Conservation (phyloP, 1,284 basidiomycete species). For the Marasmius sp. region DNA sequence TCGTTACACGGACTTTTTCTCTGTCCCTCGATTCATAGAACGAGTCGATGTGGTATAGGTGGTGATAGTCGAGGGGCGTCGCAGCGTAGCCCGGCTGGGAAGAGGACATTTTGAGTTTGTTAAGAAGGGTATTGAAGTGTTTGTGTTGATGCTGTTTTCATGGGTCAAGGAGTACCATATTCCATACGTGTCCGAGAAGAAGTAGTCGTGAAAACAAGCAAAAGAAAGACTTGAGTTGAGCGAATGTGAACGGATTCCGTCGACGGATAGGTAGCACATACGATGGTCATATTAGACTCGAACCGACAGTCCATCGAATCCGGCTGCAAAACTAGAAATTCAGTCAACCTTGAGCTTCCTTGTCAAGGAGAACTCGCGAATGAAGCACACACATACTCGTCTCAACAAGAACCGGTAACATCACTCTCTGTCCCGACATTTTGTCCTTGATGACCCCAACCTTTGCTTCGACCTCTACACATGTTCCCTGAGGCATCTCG, state of each 20-base stretch:
- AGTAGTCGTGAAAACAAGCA: no score
- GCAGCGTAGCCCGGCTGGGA: conserved; percentile 44
- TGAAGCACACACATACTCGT: conserved; percentile 64
- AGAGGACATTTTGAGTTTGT: conserved; percentile 65
- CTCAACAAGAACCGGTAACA: conserved; percentile 81
- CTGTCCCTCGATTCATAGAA: conserved; percentile 66
- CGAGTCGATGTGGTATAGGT: conserved; percentile 80
- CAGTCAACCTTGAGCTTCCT: not conserved
- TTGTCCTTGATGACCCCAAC: conserved; percentile 79
- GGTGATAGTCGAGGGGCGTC: conserved; percentile 72
- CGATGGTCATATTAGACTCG: conserved; percentile 88
- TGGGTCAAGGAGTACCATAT: conserved; percentile 6
- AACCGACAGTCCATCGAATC: conserved; percentile 68
- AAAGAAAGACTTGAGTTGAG: no score
- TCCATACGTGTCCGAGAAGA: not conserved
- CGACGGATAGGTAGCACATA: conserved; percentile 40
- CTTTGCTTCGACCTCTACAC: conserved; percentile 90
- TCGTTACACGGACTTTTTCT: conserved; percentile 83
- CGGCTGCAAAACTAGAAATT: conserved; percentile 47
- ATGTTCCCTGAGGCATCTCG: conserved; percentile 42
- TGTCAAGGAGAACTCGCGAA: not conserved
- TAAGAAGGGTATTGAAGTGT: conserved; percentile 84
- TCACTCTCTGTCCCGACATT: conserved; percentile 53
- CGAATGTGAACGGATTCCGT: not conserved
- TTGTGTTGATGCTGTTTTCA: conserved; percentile 74